Percentiles rank a stretch among this genome's conserved stretches.
phyloP scores from a whole-genome alignment of 2,329 filamentous ascomycete genomes.

The Colletotrichum sp. region DNA sequence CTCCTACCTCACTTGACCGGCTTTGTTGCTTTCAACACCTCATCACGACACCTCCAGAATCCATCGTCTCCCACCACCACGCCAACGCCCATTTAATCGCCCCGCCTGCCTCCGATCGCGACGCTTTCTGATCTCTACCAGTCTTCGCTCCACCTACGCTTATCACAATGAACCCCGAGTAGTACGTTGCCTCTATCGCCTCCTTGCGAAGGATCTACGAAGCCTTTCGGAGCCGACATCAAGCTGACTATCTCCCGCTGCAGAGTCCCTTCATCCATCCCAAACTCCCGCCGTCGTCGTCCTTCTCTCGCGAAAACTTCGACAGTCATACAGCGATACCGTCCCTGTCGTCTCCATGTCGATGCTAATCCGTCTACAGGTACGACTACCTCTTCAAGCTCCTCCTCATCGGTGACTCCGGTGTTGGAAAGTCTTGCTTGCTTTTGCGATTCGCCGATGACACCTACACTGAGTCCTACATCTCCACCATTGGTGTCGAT shows the following conservation, averaged over 20 bases:
- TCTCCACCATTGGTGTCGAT: constrained; percentile 99
- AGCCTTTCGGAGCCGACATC: constrained; percentile 6
- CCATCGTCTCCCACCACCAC: constrained; percentile 13
- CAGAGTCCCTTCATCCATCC: constrained; percentile 3
- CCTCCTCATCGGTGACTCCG: constrained; percentile 99
- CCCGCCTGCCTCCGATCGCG: neutral
- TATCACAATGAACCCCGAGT: constrained; percentile 89
- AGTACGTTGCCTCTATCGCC: constrained; percentile 61
- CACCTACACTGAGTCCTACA: constrained; percentile 99
- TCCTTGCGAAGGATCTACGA: neutral
- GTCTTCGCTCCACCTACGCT: constrained; percentile 17
- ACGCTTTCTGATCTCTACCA: constrained; percentile 1
- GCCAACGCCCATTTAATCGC: constrained; percentile 10
- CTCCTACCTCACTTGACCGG: constrained; percentile 20
- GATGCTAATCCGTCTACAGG: constrained; percentile 58
- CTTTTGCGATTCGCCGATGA: constrained; percentile 97
- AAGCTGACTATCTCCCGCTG: constrained; percentile 23
- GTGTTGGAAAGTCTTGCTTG: constrained; percentile 99
- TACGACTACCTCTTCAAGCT: constrained; percentile 99
- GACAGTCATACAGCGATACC: neutral
- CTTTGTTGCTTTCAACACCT: constrained; percentile 21
- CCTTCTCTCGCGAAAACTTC: neutral
- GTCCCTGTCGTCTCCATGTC: neutral
- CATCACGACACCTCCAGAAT: constrained; percentile 18
- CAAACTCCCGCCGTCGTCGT: neutral